Evolutionary conservation across 257 asterid genomes (phyloP), one percentile per base, ranked within the genome.

Genomic region (Solanum pinnatisectum): DNA sequence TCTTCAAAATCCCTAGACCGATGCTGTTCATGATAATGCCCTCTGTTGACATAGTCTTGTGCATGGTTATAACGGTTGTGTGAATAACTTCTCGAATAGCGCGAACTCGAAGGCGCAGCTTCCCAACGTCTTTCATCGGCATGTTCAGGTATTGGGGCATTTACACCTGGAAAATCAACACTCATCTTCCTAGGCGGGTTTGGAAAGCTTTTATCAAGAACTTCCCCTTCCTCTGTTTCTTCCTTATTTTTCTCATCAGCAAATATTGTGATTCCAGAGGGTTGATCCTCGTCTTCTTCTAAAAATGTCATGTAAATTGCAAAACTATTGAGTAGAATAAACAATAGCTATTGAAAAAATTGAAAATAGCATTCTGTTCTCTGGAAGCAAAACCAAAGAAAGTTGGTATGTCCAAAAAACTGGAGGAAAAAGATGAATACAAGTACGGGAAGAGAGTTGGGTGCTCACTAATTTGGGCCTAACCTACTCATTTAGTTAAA

Each of bases 251-350:
- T 87, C 86, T 94, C 98, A 32, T 93, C 98, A 35, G 94, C 98
- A 90, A 95, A 97, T 78, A 97, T 97, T 56, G 98, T 97, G 84
- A 97, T 95, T 67, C 99, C 99, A 10, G 99, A 97, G 78, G 99
- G 98, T 90, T 90, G 93, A 83, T 95, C 95, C 87, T 92, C 96
- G 65, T 77, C 89, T 36, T 97, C 96, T 71, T 92, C 96, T 93
- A 89, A 81, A 88, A 87, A 83, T 70, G 68, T 65, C 77, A 89
- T 71, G 86, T 72, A 79, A 78, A 81, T 40, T 37, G 35, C 35
- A 74, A 7, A 25, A n/a, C 22, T 40, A 35, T 9, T 9, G 70
- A 56, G 27, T 15, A 22, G 81, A 10, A 72, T 16, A 33, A 12
- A 84, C 77, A 35, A 86, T 15, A 85, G 63, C 27, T 85, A 20